These are phyloP conservation scores for Fusarium pseudoanthophilum DNA, from an alignment of 2,329 filamentous ascomycete species.

Conservation along the genomic window DNA sequence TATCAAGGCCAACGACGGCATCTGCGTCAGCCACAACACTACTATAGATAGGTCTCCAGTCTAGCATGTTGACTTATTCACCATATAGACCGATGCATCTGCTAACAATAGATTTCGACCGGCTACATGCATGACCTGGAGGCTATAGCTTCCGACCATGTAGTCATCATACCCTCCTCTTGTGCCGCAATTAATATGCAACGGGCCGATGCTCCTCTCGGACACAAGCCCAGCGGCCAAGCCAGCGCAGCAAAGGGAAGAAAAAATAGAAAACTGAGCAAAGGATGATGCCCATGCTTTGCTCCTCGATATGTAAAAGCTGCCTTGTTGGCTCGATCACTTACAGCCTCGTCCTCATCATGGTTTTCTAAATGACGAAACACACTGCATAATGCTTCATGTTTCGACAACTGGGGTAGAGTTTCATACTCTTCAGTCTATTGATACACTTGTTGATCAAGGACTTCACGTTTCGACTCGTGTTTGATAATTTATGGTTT, in stretches of 20 bases:
- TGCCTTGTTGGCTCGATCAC: background rate
- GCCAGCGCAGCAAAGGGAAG: background rate
- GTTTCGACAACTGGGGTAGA: conserved; percentile 20
- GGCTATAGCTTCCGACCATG: background rate
- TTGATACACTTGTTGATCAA: background rate
- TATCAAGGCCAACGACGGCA: background rate
- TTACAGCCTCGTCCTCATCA: background rate
- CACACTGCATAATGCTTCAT: conserved; percentile 30
- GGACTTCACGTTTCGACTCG: background rate
- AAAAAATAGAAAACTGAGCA: too few species aligned
- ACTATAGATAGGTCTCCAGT: background rate
- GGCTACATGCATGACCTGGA: background rate
- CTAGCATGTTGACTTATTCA: background rate
- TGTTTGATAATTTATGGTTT: background rate
- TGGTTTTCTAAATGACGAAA: conserved; percentile 16
- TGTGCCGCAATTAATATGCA: conserved; percentile 28
- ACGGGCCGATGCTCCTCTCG: conserved; percentile 37
- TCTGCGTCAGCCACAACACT: background rate
- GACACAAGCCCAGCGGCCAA: background rate
- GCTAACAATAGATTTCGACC: background rate
- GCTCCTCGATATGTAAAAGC: background rate
- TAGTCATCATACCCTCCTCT: background rate
- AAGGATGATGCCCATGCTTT: background rate
- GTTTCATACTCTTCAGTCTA: conserved; percentile 8
- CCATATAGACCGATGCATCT: background rate